Conservation (phyloP, 2,329 filamentous ascomycete genomes). For the Trichophyton rubrum region DNA sequence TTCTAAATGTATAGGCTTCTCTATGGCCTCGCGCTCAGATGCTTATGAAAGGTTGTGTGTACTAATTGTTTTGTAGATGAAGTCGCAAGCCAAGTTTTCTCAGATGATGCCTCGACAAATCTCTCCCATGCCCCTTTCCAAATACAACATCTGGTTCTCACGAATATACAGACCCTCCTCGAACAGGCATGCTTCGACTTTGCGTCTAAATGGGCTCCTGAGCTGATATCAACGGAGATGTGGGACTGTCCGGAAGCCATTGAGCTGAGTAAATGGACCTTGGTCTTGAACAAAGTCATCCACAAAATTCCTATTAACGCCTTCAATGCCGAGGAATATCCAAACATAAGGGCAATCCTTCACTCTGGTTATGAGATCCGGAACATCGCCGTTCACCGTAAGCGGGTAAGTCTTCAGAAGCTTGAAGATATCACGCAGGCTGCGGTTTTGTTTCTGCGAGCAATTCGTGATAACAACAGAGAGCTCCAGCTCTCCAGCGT, state of each 20-base stretch:
- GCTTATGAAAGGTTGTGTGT: too few species aligned
- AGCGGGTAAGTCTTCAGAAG: neutral
- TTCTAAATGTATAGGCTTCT: too few species aligned
- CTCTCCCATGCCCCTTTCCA: slow-evolving; percentile 21
- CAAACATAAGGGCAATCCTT: neutral
- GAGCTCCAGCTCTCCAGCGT: neutral
- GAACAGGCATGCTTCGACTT: slow-evolving; percentile 33
- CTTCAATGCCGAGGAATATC: neutral
- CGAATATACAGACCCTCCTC: slow-evolving; percentile 24
- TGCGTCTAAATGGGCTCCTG: slow-evolving; percentile 22
- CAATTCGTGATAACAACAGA: neutral
- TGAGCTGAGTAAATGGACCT: slow-evolving; percentile 28
- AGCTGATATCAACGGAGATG: slow-evolving; percentile 17
- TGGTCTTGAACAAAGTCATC: slow-evolving; percentile 15
- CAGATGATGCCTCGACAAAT: neutral
- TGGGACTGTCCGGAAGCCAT: slow-evolving; percentile 26
- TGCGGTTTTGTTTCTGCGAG: neutral
- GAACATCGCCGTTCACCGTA: neutral
- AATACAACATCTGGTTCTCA: slow-evolving; percentile 28
- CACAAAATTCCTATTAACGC: neutral
- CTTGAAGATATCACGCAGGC: neutral
- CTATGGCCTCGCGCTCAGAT: too few species aligned
- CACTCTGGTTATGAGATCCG: neutral
- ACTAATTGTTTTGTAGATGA: too few species aligned
- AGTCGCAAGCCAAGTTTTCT: too few species aligned